Evolutionary conservation across 2,329 filamentous ascomycete species (phyloP).

Genomic region (Cladosporium sp.): DNA sequence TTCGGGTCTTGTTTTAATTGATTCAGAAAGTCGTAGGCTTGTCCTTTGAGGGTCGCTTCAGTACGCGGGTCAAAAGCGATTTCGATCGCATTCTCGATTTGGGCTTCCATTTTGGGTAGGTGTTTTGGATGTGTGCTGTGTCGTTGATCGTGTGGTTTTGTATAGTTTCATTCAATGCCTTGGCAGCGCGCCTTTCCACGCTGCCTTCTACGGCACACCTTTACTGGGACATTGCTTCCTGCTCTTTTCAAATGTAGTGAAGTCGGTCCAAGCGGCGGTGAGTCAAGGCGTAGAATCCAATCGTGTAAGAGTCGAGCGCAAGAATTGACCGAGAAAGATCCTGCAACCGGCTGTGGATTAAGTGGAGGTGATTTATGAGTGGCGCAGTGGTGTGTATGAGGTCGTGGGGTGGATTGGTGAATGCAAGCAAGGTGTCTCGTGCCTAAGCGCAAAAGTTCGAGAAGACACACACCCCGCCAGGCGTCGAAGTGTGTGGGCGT

Average conservation of each 20-base stretch:
- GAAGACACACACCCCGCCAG: constrained; percentile 1
- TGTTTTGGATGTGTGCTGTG: background rate
- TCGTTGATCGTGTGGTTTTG: background rate
- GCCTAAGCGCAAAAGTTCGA: background rate
- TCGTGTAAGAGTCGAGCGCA: background rate
- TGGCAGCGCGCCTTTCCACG: constrained; percentile 6
- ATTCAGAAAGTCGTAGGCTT: constrained; percentile 75
- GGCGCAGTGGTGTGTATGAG: constrained; percentile 1
- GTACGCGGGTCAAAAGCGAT: constrained; percentile 83
- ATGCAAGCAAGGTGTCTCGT: constrained; percentile 12
- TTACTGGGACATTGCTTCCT: constrained; percentile 13
- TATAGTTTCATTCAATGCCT: constrained; percentile 9
- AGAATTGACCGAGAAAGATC: background rate
- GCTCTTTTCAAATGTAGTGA: constrained; percentile 7
- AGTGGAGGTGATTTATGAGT: background rate
- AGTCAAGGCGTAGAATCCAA: constrained; percentile 2
- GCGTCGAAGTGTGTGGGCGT: background rate
- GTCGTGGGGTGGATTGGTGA: background rate
- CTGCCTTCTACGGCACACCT: constrained; percentile 2
- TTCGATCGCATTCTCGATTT: constrained; percentile 94
- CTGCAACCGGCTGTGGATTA: background rate
- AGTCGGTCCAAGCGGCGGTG: constrained; percentile 7
- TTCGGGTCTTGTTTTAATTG: constrained; percentile 77
- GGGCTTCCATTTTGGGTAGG: constrained; percentile 25
- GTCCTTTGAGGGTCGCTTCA: constrained; percentile 68